Conservation (phyloP, 2,329 filamentous ascomycete species). For the Epichloe amarillans region DNA sequence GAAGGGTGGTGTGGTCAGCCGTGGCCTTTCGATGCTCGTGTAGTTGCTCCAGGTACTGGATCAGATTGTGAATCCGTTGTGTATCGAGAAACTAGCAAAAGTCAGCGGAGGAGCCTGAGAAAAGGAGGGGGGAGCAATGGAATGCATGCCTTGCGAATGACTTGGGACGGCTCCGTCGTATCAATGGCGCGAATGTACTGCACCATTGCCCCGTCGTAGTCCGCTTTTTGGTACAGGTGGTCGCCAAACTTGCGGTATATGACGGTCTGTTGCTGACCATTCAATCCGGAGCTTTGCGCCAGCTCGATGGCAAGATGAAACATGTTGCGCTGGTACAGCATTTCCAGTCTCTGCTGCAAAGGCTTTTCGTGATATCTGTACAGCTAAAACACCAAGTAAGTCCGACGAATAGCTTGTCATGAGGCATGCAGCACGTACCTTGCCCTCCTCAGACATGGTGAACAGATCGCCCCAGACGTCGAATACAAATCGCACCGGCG, state of each 20-base stretch:
- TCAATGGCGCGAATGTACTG: conserved; percentile 95
- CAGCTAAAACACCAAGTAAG: conserved; percentile 36
- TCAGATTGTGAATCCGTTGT: conserved; percentile 92
- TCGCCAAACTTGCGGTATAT: conserved; percentile 94
- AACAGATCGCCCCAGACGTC: conserved; percentile 86
- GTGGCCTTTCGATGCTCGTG: conserved; percentile 91
- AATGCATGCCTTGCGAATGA: conserved; percentile 65
- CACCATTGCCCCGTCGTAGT: conserved; percentile 97
- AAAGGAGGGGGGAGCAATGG: background rate
- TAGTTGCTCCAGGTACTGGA: conserved; percentile 91
- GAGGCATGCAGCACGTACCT: conserved; percentile 37
- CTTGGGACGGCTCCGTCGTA: conserved; percentile 88
- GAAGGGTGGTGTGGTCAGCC: conserved; percentile 83
- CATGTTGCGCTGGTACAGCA: conserved; percentile 86
- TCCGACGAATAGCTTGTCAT: background rate
- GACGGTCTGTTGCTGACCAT: conserved; percentile 67
- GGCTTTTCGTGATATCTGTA: conserved; percentile 83
- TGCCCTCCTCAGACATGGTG: conserved; percentile 81
- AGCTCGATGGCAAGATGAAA: conserved; percentile 86
- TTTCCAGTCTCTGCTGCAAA: conserved; percentile 80
- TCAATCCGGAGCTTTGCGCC: conserved; percentile 77
- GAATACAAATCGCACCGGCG: conserved; percentile 68
- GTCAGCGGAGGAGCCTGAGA: conserved; percentile 5
- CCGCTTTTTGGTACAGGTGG: conserved; percentile 83
- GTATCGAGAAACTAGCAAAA: conserved; percentile 70